A percentile compares a stretch with the other conserved stretches of the same genome.
Evolutionary conservation across 2,329 filamentous ascomycete genomes (phyloP).

Genomic region (Aspergillus alliaceus): DNA sequence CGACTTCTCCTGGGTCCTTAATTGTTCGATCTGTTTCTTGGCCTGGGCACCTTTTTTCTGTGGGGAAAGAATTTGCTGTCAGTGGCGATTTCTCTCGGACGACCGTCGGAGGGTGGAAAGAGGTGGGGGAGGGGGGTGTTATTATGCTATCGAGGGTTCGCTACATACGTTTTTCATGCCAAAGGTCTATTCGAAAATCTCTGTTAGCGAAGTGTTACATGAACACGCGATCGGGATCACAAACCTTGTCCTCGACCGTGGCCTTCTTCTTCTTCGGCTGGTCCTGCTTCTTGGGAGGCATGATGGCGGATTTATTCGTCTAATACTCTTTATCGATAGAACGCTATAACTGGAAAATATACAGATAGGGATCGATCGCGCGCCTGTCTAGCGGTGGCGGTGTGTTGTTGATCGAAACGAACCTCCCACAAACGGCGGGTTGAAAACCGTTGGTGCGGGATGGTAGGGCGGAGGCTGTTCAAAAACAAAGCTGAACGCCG

Average conservation of each 20-base stretch:
- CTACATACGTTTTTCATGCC: conserved; percentile 87
- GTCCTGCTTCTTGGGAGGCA: conserved; percentile 50
- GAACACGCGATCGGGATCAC: conserved; percentile 12
- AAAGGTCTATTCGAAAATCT: conserved; percentile 63
- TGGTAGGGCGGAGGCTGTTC: background rate
- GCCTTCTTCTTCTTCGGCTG: conserved; percentile 51
- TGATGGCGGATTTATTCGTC: conserved; percentile 32
- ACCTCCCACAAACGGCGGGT: conserved; percentile 5
- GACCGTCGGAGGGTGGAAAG: conserved; percentile 5
- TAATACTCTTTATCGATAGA: conserved; percentile 8
- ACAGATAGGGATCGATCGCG: conserved; percentile 1
- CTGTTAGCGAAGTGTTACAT: background rate
- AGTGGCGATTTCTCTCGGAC: conserved; percentile 13
- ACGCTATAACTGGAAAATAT: conserved; percentile 11
- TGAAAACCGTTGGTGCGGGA: conserved; percentile 1
- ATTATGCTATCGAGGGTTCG: background rate
- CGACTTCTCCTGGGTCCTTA: conserved; percentile 70
- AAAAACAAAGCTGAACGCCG: background rate
- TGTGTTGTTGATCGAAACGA: background rate
- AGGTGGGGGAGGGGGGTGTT: background rate
- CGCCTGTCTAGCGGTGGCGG: background rate
- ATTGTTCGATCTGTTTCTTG: conserved; percentile 85
- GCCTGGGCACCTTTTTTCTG: conserved; percentile 88
- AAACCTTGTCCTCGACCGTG: conserved; percentile 74
- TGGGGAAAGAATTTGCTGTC: conserved; percentile 14